A percentile compares a stretch with the other conserved stretches of the same genome.
Conservation (phyloP, 768 basidiomycete genomes). For the Kwoniella sp. region DNA sequence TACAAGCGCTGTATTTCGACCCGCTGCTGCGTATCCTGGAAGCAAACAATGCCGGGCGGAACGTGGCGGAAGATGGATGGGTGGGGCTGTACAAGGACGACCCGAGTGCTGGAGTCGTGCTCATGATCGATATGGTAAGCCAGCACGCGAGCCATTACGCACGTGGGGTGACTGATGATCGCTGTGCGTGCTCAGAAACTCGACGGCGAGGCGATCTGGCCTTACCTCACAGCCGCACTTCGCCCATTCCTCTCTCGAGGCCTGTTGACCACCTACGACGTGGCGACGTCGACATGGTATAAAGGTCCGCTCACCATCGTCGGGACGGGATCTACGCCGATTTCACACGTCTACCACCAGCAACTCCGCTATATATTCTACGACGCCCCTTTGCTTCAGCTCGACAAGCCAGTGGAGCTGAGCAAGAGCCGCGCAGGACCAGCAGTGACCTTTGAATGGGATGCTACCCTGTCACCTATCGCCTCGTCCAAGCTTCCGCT, state of each 20-base stretch:
- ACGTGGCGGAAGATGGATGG: neutral
- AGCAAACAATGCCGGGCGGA: constrained; percentile 8
- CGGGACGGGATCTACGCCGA: constrained; percentile 31
- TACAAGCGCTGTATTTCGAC: constrained; percentile 25
- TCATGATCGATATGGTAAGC: constrained; percentile 36
- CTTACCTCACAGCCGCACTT: constrained; percentile 21
- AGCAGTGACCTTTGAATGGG: constrained; percentile 17
- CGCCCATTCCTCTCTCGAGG: constrained; percentile 26
- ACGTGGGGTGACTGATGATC: neutral
- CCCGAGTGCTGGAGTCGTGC: constrained; percentile 12
- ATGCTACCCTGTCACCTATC: constrained; percentile 21
- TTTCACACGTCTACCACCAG: constrained; percentile 14
- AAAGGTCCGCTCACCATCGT: constrained; percentile 30
- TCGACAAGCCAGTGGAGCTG: constrained; percentile 11
- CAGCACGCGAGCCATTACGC: neutral
- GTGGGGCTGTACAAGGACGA: constrained; percentile 21
- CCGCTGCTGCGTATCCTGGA: constrained; percentile 24
- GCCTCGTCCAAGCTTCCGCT: constrained; percentile 26
- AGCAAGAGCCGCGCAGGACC: constrained; percentile 8
- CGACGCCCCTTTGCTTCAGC: constrained; percentile 21
- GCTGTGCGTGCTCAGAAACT: constrained; percentile 13
- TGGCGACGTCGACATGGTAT: constrained; percentile 10
- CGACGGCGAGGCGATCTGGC: constrained; percentile 23
- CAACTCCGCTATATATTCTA: constrained; percentile 27
- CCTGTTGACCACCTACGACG: constrained; percentile 22